Base-by-base conservation (phyloP, 768 basidiomycete genomes). In the Clitopilus passeckerianus region DNA sequence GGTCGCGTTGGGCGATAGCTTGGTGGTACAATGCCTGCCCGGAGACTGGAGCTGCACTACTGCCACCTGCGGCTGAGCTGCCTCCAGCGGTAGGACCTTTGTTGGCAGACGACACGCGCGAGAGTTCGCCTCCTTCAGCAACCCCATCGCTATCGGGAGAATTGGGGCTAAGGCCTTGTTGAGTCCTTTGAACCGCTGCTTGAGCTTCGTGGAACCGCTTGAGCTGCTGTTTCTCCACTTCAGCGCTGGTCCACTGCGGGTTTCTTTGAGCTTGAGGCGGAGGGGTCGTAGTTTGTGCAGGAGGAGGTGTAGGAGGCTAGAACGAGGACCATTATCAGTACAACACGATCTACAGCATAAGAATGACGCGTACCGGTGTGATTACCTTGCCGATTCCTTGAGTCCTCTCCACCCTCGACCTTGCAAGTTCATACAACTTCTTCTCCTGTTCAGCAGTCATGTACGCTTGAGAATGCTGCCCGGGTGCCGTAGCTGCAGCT, bases 211-310 rank as follows among this genome's bases (percentile, higher is more conserved):
- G 76, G 70, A 81, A 91, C n/a, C 46, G 12, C 46, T 22, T 50
- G n/a, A 91, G 67, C n/a, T 80, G 77, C 1, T 80, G 71, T 65
- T 93, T 93, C 68, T 93, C 91, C 58, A 86, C 82, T 70, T 91
- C 91, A 0, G 92, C 89, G 0, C 86, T 80, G 6, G 76, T 75
- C 89, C 88, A 92, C 12, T 41, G 27, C 27, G 27, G 27, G 27
- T 41, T 41, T 41, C n/a, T n/a, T 41, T 37, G 70, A 68, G 30
- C 67, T 65, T 53, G 16, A 67, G 54, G 2, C 37, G 63, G 63
- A 58, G 70, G 56, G 53, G 59, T 34, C 37, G 64, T 66, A 12
- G 68, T 50, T 14, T 66, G 62, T 27, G 69, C 62, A 44, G 69
- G 63, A 2, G 68, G 27, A 1, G 14, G 46, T 12, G 59, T 56